A percentile compares a stretch with the other conserved stretches of the same genome.
These are phyloP conservation scores for Amanita molliuscula DNA, from an alignment of 768 basidiomycete genomes.

Conservation along the genomic window DNA sequence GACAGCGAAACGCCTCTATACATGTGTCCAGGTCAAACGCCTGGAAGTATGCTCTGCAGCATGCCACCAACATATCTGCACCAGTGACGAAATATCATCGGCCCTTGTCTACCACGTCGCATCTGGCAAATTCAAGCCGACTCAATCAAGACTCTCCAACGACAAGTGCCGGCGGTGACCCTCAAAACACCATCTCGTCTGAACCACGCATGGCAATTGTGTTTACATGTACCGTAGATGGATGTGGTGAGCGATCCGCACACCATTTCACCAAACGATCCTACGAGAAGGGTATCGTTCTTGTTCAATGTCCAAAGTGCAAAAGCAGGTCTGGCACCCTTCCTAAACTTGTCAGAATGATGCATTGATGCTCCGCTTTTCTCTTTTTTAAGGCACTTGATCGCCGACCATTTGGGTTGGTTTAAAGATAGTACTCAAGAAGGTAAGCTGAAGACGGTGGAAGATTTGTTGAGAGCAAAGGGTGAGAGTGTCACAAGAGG, in stretches of 20 bases:
- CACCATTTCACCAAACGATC: conserved; percentile 81
- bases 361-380: background rate
- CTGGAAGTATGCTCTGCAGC: background rate
- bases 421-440: conserved; percentile 75
- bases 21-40: background rate
- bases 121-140: background rate
- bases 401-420: conserved; percentile 89
- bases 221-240: conserved; percentile 76
- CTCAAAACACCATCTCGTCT: background rate
- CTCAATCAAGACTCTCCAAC: background rate
- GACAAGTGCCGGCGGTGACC: background rate
- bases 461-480: conserved; percentile 67
- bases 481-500: conserved; percentile 67
- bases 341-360: conserved; percentile 2
- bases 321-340: conserved; percentile 58
- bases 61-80: background rate
- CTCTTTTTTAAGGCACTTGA: conserved; percentile 48
- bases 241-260: conserved; percentile 68
- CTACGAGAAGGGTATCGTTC: conserved; percentile 82
- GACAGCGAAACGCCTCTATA: background rate
- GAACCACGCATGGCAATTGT: conserved; percentile 38
- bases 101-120: background rate
- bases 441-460: conserved; percentile 68
- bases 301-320: conserved; percentile 88
- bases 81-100: background rate